These are phyloP conservation scores for Rubia peregrina DNA, from an alignment of 305 asterid genomes.

Conservation along the genomic window DNA sequence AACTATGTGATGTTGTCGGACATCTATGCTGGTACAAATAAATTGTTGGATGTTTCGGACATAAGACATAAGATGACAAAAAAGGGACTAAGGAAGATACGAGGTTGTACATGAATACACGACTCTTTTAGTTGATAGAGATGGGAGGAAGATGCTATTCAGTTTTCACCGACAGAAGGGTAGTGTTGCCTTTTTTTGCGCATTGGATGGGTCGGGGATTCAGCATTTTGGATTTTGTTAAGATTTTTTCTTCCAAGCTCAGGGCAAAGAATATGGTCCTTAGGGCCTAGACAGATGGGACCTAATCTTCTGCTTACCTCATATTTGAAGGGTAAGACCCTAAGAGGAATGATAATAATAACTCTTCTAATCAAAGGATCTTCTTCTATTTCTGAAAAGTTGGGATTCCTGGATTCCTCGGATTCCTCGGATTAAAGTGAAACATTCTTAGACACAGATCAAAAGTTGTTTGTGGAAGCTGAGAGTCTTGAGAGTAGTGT, in stretches of 20 bases:
- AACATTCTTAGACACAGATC: constrained; percentile 30
- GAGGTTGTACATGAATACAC: constrained; percentile 55
- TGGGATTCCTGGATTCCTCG: constrained; percentile 47
- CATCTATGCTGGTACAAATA: constrained; percentile 56
- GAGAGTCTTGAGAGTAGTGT: constrained; percentile 77
- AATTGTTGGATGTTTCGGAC: constrained; percentile 50
- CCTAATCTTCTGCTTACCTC: constrained; percentile 78
- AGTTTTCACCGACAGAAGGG: constrained; percentile 94
- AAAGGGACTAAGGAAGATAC: constrained; percentile 46
- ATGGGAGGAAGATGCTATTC: constrained; percentile 92
- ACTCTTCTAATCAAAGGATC: constrained; percentile 55
- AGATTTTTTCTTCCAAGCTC: constrained; percentile 64
- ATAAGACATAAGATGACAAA: constrained; percentile 50
- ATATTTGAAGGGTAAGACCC: constrained; percentile 25
- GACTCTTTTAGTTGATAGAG: constrained; percentile 42
- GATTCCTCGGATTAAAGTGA: constrained; percentile 24
- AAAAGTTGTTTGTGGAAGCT: constrained; percentile 44
- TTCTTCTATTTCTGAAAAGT: constrained; percentile 53
- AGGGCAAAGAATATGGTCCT: constrained; percentile 88
- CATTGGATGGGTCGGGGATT: constrained; percentile 95
- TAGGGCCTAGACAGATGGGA: constrained; percentile 86
- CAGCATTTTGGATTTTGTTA: constrained; percentile 53
- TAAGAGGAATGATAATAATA: constrained; percentile 18
- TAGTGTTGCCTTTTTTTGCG: constrained; percentile 84
- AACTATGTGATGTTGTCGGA: constrained; percentile 58